Conservation (phyloP, 2,329 filamentous ascomycete genomes). For the Metarhizium anisopliae region DNA sequence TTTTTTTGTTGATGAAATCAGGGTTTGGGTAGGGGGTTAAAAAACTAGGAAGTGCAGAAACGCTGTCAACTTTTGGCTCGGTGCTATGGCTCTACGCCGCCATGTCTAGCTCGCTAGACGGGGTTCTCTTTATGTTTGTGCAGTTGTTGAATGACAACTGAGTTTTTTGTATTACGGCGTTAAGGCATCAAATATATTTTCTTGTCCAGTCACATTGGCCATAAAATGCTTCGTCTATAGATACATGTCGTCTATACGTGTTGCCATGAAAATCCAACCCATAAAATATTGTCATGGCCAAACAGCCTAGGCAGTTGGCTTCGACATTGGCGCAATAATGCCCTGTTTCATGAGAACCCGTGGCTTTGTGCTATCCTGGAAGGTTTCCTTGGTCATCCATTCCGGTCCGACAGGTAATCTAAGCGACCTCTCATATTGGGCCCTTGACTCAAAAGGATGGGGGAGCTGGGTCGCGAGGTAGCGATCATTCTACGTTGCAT, state of each 20-base stretch:
- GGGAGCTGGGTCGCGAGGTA: conserved; percentile 80
- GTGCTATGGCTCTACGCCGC: background rate
- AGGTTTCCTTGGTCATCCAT: conserved; percentile 93
- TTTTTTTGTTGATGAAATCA: background rate
- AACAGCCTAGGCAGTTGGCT: conserved; percentile 45
- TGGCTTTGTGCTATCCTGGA: conserved; percentile 84
- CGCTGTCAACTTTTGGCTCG: background rate
- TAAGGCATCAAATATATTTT: background rate
- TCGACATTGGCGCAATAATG: conserved; percentile 77
- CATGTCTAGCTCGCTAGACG: background rate
- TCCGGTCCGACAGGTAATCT: conserved; percentile 84
- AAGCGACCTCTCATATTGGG: conserved; percentile 85
- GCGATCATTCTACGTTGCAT: conserved; percentile 57
- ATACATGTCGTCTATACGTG: background rate
- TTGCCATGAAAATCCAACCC: background rate
- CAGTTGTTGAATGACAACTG: background rate
- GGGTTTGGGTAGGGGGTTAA: background rate
- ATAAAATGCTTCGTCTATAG: background rate
- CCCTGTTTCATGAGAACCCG: conserved; percentile 86
- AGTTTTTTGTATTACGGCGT: background rate
- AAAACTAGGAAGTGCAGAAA: background rate
- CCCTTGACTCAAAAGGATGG: conserved; percentile 76
- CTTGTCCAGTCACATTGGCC: background rate
- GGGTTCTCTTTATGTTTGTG: background rate
- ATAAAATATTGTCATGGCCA: no score